These are phyloP conservation scores for Cytospora mali DNA, from an alignment of 2,329 filamentous ascomycete genomes.

Conservation along the genomic window DNA sequence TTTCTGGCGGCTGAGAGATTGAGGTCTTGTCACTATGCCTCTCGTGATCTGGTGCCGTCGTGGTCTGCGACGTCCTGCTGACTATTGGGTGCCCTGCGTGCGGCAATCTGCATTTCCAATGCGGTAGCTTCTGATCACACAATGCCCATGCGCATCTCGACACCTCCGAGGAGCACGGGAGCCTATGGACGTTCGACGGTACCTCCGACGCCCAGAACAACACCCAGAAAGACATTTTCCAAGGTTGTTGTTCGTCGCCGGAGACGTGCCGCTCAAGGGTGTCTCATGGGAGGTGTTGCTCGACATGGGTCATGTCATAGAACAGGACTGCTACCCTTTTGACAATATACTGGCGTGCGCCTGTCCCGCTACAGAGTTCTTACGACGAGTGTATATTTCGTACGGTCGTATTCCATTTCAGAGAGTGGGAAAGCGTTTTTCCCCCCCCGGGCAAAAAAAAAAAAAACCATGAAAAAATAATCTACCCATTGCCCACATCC, in stretches of 20 bases:
- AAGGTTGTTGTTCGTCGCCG: too few relatives aligned
- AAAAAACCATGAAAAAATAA: neutral
- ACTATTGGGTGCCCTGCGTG: neutral
- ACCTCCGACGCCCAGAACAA: neutral
- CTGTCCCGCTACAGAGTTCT: too few relatives aligned
- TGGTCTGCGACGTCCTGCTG: neutral
- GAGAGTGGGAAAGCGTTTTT: neutral
- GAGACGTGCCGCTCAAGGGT: too few relatives aligned
- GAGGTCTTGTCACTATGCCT: too few relatives aligned
- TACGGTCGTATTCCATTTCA: too few relatives aligned
- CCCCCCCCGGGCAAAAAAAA: too few relatives aligned
- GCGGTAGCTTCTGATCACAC: neutral
- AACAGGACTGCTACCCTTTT: too few relatives aligned
- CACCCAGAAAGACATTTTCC: neutral
- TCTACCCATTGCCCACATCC: too few relatives aligned
- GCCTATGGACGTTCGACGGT: neutral
- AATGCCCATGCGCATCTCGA: neutral
- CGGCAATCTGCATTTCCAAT: neutral
- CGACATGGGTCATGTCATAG: too few relatives aligned
- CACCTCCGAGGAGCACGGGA: neutral
- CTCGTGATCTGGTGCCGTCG: neutral
- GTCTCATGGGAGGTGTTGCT: too few relatives aligned
- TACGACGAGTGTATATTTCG: too few relatives aligned
- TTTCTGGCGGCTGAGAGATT: neutral
- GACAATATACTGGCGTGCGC: too few relatives aligned